Evolutionary conservation across 164 flowering plant genomes (phyloP).

Genomic region (Warburgia ugandensis): DNA sequence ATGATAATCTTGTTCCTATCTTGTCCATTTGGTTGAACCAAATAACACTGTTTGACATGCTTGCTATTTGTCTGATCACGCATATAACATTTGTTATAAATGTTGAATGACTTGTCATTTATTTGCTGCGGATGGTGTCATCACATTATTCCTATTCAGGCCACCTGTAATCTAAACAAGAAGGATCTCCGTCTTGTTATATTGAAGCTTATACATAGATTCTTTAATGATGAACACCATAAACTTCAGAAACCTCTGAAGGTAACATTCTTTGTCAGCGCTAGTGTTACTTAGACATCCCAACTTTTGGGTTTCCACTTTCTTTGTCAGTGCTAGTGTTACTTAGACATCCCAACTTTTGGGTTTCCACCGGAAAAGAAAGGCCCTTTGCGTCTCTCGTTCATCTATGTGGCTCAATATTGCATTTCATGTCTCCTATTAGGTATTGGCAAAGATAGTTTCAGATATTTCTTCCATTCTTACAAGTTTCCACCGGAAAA

Average conservation of each 20-base stretch:
- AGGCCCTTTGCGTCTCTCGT: no score
- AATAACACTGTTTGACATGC: not conserved
- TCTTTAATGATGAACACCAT: slow-evolving; percentile 28
- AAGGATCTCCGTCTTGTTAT: slow-evolving; percentile 40
- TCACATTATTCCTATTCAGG: slow-evolving; percentile 76
- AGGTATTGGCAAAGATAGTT: no score
- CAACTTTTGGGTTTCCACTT: no score
- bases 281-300: no score
- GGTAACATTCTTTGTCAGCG: slow-evolving; percentile 25
- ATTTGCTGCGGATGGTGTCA: slow-evolving; percentile 72
- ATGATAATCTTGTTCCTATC: no score
- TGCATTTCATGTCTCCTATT: no score
- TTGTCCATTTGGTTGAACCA: not conserved
- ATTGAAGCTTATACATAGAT: slow-evolving; percentile 50
- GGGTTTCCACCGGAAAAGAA: no score
- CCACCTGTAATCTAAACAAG: slow-evolving; percentile 62
- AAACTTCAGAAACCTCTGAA: slow-evolving; percentile 38
- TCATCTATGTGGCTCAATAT: no score
- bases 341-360: no score
- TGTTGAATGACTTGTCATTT: not conserved
- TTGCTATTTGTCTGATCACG: not conserved
- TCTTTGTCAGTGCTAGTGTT: no score
- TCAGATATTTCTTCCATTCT: no score
- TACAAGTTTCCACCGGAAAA: no score
- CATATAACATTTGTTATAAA: not conserved